phyloP scores from a whole-genome alignment of 2,329 filamentous ascomycete genomes.

The Diaporthe batatas region DNA sequence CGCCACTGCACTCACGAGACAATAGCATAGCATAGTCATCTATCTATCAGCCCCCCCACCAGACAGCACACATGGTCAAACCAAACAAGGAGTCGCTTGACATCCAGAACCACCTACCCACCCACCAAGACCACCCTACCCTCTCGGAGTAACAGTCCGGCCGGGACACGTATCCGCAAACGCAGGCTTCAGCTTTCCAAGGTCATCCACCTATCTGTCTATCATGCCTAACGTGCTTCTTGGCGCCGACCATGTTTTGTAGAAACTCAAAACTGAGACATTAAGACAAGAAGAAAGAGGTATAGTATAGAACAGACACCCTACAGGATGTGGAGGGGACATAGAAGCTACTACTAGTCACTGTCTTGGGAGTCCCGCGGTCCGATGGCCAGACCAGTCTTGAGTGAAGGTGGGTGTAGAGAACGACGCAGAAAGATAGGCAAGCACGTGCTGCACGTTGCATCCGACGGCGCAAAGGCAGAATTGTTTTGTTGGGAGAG shows the following conservation, averaged over 20 bases:
- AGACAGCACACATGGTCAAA: no score
- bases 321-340: background rate
- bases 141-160: background rate
- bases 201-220: no score
- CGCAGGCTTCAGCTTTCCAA: background rate
- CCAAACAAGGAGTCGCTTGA: background rate
- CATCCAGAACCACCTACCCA: background rate
- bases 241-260: no score
- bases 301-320: no score
- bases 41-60: background rate
- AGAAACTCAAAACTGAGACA: background rate
- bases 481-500: background rate
- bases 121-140: background rate
- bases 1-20: background rate
- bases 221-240: no score
- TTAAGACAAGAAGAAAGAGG: background rate
- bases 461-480: background rate
- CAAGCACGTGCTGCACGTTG: background rate
- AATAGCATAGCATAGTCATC: no score
- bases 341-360: background rate
- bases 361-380: background rate
- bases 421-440: background rate
- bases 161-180: background rate
- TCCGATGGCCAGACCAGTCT: no score
- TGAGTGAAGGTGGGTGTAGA: background rate